A percentile compares a stretch with the other conserved stretches of the same genome.
Conservation (phyloP, 805 yeast genomes). For the Naumovozyma dairenensis region DNA sequence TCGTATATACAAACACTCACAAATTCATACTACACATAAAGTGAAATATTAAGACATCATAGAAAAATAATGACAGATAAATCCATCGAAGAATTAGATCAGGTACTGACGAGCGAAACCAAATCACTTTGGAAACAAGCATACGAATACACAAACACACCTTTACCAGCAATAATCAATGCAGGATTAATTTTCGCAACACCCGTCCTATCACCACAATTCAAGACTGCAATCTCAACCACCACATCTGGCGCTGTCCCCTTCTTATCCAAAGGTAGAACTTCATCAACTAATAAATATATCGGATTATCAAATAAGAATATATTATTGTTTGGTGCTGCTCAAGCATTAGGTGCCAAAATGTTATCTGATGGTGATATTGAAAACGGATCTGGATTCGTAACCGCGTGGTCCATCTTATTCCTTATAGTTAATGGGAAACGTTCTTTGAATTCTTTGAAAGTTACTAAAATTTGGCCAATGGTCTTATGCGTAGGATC, state of each 20-base stretch:
- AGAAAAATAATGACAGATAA: not conserved
- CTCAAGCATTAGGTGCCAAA: constrained; percentile 58
- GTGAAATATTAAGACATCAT: too few relatives aligned
- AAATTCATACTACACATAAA: too few relatives aligned
- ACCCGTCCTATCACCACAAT: constrained; percentile 28
- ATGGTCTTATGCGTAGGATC: constrained; percentile 50
- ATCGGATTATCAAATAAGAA: constrained; percentile 29
- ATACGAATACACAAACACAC: constrained; percentile 33
- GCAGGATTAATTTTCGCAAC: constrained; percentile 31
- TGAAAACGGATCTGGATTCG: constrained; percentile 71
- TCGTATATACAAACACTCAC: too few relatives aligned
- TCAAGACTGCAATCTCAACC: not conserved
- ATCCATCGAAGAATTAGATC: not conserved
- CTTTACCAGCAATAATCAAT: constrained; percentile 39
- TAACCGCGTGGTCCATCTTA: constrained; percentile 70
- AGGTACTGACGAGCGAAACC: too few relatives aligned
- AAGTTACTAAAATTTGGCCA: constrained; percentile 55
- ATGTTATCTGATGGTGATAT: constrained; percentile 70
- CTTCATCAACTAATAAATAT: constrained; percentile 5
- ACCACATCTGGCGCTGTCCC: not conserved
- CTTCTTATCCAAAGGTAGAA: not conserved
- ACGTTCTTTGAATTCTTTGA: constrained; percentile 41
- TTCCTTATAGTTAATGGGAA: constrained; percentile 65
- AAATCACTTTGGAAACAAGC: constrained; percentile 5
- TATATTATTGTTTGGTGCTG: constrained; percentile 50